Evolutionary conservation across 805 yeast genomes (phyloP), one percentile per base, ranked within the genome.

Genomic region (Yarrowia hollandica): DNA sequence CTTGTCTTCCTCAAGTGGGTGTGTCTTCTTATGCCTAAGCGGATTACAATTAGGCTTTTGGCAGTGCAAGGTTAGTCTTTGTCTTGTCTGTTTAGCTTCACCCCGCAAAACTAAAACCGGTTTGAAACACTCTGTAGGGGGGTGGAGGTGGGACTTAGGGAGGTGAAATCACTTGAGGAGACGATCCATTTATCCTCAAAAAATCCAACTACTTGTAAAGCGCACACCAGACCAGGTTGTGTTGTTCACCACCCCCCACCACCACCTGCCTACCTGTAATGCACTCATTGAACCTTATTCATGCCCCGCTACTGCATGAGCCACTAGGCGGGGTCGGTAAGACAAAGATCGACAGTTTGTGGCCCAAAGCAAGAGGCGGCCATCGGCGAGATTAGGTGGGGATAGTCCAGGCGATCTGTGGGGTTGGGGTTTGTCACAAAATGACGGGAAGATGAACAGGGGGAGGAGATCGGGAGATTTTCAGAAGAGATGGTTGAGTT

Each of bases 241-340:
- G n/a, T n/a, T n/a, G n/a, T n/a, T n/a, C n/a, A 33, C 21, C 37
- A 12, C 14, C 19, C 1, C 12, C 9, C 18, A 22, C 44, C 30
- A 8, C 7, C 14, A 4, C 44, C 44, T 23, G n/a, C n/a, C 30
- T 19, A n/a, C 30, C 44, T n/a, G n/a, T n/a, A n/a, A n/a, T 39
- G 19, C 18, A 9, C 42, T 21, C 42, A 21, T 35, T 35, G 38
- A 37, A 37, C 44, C 23, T 18, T n/a, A 5, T 15, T 23, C 5
- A 23, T 15, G 41, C 44, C 30, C 44, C 44, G 19, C 44, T 39
- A 22, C 44, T 39, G 44, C 44, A 23, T 39, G 28, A 38, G 44
- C 44, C 44, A 39, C 44, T 15, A 23, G 11, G 30, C 25, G 44
- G 30, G 19, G 44, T 22, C 19, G 2, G 19, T 39, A 30, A 39